Evolutionary conservation across 495 filamentous ascomycete species (phyloP), one percentile per base, ranked within the genome.

Genomic region (Rostrohypoxylon terebratum): DNA sequence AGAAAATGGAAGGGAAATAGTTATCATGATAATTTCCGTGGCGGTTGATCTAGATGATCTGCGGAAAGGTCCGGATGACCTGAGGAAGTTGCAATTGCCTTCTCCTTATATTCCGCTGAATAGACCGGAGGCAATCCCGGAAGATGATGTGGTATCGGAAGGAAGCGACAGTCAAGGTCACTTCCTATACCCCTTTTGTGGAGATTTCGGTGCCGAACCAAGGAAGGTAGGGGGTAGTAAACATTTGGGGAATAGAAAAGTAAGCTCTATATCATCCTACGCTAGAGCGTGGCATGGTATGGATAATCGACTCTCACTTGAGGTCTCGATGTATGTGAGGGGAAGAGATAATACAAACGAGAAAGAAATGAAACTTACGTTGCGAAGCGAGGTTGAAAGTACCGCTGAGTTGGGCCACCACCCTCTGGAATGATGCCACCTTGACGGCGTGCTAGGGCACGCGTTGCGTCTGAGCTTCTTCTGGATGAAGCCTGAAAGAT

Each of bases 361-460:
- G n/a, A n/a, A n/a, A n/a, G n/a, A n/a, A n/a, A 53, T 53, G 13
- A 13, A n/a, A 53, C 48, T 53, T 53, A 53, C 48, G 21, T 53
- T 10, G 28, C 21, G 20, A 21, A 51, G 3, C 47, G 9, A 8
- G 47, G 47, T 2, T 51, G 18, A 11, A 53, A 53, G 13, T 53
- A 53, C 0, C 21, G 23, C 6, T 23, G 6, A 51, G 21, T 6
- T 3, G 10, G 2, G n/a, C 11, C 20, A 13, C 20, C 7, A 4
- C 4, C 47, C 5, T 23, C 11, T 4, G 48, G 48, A n/a, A n/a
- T 14, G 1, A 25, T 25, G 5, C 48, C 48, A 1, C 21, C 13
- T 7, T 23, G 23, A 0, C 5, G 2, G 2, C 42, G 42, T n/a
- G 48, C 48, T 1, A n/a, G 9, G 0, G 4, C 8, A 0, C 23